Conservation (phyloP, 1,284 basidiomycete species). For the Agroathelia rolfsii region DNA sequence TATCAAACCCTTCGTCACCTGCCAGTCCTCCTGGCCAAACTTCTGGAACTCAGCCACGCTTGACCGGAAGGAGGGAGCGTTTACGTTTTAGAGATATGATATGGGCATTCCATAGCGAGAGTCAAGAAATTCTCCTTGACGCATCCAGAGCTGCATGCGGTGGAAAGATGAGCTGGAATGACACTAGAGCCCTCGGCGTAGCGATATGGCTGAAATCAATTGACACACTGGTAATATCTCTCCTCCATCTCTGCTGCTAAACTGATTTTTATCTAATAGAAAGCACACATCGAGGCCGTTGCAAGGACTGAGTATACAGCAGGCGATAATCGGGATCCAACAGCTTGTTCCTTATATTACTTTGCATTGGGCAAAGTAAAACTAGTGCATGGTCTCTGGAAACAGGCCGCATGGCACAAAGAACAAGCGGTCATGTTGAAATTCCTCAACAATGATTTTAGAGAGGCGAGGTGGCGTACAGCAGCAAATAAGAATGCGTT, state of each 20-base stretch:
- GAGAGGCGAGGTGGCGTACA: conserved; percentile 77
- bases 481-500: conserved; percentile 97
- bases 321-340: conserved; percentile 81
- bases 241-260: too few species aligned
- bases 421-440: conserved; percentile 88
- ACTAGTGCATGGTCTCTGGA: conserved; percentile 90
- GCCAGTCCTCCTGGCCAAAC: too few species aligned
- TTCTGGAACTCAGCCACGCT: conserved; percentile 25
- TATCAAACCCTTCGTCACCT: conserved; percentile 34
- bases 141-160: conserved; percentile 65
- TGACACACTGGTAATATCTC: conserved; percentile 70
- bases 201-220: conserved; percentile 80
- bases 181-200: conserved; percentile 79
- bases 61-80: conserved; percentile 51
- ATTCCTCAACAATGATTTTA: conserved; percentile 90
- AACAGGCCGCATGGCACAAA: conserved; percentile 89
- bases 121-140: conserved; percentile 73
- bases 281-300: conserved; percentile 77
- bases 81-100: conserved; percentile 87
- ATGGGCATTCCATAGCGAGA: conserved; percentile 93
- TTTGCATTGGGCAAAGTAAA: conserved; percentile 90
- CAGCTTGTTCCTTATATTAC: conserved; percentile 84
- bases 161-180: conserved; percentile 81
- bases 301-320: conserved; percentile 89
- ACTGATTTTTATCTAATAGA: conserved; percentile 39